These are phyloP conservation scores for Platismatia glauca DNA, from an alignment of 495 filamentous ascomycete genomes.

Conservation along the genomic window DNA sequence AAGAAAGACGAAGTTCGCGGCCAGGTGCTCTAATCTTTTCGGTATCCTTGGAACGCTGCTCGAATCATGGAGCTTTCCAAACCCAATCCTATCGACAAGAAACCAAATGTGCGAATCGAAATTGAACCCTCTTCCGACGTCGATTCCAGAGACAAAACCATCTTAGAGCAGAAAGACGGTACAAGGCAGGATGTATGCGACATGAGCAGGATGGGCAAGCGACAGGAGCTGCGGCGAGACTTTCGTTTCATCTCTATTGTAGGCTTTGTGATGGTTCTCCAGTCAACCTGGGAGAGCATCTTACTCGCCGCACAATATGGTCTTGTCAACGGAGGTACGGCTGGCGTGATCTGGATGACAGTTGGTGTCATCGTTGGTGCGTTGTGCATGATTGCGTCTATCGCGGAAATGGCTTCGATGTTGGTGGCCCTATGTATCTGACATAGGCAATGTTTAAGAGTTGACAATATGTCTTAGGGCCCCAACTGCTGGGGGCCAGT, in stretches of 20 bases:
- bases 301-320: slow-evolving; percentile 31
- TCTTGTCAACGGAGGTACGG: slow-evolving; percentile 45
- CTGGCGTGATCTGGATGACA: slow-evolving; percentile 20
- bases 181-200: background rate
- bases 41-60: background rate
- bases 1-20: background rate
- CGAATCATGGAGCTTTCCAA: background rate
- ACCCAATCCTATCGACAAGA: background rate
- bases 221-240: slow-evolving; percentile 28
- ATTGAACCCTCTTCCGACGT: background rate
- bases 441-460: background rate
- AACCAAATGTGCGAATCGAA: background rate
- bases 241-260: slow-evolving; percentile 40
- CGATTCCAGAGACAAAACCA: background rate
- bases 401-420: background rate
- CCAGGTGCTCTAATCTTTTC: background rate
- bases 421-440: background rate
- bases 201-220: background rate
- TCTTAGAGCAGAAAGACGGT: background rate
- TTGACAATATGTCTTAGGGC: background rate
- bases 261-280: slow-evolving; percentile 39
- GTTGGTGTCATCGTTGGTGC: background rate
- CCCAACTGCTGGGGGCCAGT: background rate
- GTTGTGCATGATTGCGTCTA: background rate
- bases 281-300: slow-evolving; percentile 42